Evolutionary conservation across 1,139 yeast genomes (phyloP).

Genomic region (Entelexis sorbosivorans): DNA sequence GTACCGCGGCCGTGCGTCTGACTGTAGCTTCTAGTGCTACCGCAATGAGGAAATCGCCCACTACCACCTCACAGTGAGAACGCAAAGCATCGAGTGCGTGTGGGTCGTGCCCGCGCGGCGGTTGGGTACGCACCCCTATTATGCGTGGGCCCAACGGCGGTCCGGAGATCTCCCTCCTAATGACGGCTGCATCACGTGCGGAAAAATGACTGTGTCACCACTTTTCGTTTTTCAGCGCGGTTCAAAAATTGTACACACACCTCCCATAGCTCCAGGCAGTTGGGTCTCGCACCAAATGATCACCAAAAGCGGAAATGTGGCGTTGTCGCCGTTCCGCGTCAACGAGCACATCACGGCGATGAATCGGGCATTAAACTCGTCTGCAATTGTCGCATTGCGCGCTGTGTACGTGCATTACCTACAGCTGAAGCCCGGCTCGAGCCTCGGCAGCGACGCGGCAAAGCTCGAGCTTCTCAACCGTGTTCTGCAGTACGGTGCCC

Average conservation of each 20-base stretch:
- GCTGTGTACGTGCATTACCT: conserved; percentile 77
- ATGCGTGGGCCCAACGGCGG: not conserved
- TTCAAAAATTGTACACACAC: not conserved
- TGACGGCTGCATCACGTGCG: not conserved
- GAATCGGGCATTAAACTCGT: conserved; percentile 54
- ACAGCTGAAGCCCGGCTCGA: conserved; percentile 39
- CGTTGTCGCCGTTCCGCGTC: conserved; percentile 78
- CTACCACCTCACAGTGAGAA: no score
- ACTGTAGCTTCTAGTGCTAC: no score
- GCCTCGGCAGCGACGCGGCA: conserved; percentile 30
- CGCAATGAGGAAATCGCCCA: no score
- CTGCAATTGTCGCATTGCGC: conserved; percentile 56
- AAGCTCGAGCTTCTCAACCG: conserved; percentile 40
- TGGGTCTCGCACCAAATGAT: conserved; percentile 17
- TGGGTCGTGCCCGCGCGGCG: no score
- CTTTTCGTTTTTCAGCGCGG: not conserved
- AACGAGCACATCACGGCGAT: conserved; percentile 60
- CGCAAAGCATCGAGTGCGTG: no score
- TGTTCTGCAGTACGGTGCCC: conserved; percentile 57
- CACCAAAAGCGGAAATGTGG: conserved; percentile 56
- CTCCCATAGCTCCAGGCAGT: not conserved
- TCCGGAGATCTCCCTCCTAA: not conserved
- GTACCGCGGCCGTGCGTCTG: no score
- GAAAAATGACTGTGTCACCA: not conserved
- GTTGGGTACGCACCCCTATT: no score